Base-by-base conservation (phyloP, 192 early-diverging fungal genomes). In the Coemansia brasiliensis region DNA sequence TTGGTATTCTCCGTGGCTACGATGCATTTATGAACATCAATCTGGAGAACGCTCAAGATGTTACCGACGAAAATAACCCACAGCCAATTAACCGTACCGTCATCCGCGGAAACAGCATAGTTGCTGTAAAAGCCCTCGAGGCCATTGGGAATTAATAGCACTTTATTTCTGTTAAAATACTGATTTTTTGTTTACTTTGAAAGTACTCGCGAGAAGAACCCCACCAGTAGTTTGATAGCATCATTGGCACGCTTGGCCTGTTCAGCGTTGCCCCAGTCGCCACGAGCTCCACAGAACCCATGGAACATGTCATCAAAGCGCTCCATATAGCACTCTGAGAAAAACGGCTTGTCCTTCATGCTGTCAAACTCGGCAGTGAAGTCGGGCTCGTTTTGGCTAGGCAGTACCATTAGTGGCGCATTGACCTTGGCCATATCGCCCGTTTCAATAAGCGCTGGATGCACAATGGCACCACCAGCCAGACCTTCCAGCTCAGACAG, bases 21-120 rank as follows among this genome's bases (percentile, higher is more conserved):
- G 97, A 99, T 67, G 88, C 97, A 16, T 99, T 98, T 81, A 96
- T 99, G 97, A 99, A 99, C 82, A 67, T 99, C 60, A 94, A 98
- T 29, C 72, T 99, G 60, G 96, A 94, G 55, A 92, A 98, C 39
- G 85, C 94, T 21, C 80, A 88, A 25, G 96, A 99, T 69, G 87
- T 90, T 54, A 74, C 89, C 15, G 80, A 79, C 6, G 83, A 83
- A 2, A 83, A 81, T 20, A 86, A 92, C 55, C 85, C 82, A 41
- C 58, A 81, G n/a, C 59, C 83, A 1, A 90, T 99, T 43, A 95
- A 96, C 48, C 95, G 90, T 71, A 86, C 95, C 56, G 95, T 91
- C 6, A 78, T 89, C 51, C 87, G 89, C 52, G 89, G 89, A 39
- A 91, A 88, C 78, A 89, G 87, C 61, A 85, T 91, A 39, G 73